Base-by-base conservation (phyloP, 768 basidiomycete species). In the Xerocomellus dryophilus region DNA sequence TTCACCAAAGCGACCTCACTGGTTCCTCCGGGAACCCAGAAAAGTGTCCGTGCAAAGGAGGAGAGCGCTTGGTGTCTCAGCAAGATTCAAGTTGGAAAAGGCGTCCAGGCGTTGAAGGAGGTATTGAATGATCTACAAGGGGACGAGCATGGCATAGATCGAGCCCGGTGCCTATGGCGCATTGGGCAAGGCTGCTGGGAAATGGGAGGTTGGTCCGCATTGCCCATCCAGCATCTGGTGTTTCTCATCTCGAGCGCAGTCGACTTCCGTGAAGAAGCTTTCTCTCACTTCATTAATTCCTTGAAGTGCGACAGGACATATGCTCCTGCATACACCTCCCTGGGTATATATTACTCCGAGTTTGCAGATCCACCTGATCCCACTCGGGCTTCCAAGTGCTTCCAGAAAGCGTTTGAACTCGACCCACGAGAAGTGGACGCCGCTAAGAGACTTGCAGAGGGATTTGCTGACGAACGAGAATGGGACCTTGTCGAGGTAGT, bases 361-460 rank as follows among this genome's bases (percentile, higher is more conserved):
- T 76, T 74, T 53, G 74, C 80, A 4, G 71, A 75, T 11, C 92
- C 93, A 0, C 82, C 86, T 0, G 95, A 98, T 70, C 85, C 83
- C 21, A 81, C 82, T 7, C 84, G 95, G 35, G 90, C 96, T 0
- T 88, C 90, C 4, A 95, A 94, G 67, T 98, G 96, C 67, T 98
- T 96, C 71, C 94, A 98, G 64, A 98, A 96, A 65, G 97, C 96
- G 0, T 98, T 99, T 62, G 97, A 98, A 69, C 82, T 98, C 6
- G 96, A 98, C 72, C 81, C 93, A 2, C 80, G 88, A 15, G 92
- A 99, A 71, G 84, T 79, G 11, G 83, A 88, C 20, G 93, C 97
- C 2, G 97, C 96, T 0, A 78, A 81, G 48, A 78, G 85, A 52
- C 78, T 99, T 4, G 94, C 93, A 0, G 83, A 88, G 61, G 88